phyloP scores from a whole-genome alignment of 768 basidiomycete genomes.

The Termitomyces sp. region DNA sequence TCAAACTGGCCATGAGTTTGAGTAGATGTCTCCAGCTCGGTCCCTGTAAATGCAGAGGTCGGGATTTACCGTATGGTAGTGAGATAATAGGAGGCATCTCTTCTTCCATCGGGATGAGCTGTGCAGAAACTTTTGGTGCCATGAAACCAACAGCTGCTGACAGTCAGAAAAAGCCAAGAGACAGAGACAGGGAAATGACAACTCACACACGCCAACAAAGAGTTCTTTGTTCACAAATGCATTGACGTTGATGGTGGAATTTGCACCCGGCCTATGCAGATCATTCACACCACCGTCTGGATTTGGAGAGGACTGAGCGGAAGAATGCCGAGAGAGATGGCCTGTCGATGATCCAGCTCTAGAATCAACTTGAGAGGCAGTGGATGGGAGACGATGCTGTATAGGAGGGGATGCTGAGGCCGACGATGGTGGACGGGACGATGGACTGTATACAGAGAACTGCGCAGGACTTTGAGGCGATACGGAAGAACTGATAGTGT shows the following conservation, averaged over 20 bases:
- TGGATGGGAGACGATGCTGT: neutral
- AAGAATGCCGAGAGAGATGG: conserved; percentile 5
- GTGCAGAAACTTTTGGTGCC: conserved; percentile 47
- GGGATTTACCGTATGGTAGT: conserved; percentile 62
- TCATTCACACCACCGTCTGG: neutral
- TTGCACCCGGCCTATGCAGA: neutral
- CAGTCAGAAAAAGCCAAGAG: neutral
- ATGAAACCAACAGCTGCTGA: conserved; percentile 62
- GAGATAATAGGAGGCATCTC: conserved; percentile 71
- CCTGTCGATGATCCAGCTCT: neutral
- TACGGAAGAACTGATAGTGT: neutral
- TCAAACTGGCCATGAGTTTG: conserved; percentile 69
- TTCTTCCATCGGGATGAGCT: conserved; percentile 41
- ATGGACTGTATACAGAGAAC: neutral
- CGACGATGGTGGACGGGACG: neutral
- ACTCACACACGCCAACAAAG: conserved; percentile 61
- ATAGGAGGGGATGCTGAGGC: neutral
- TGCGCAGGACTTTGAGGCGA: neutral
- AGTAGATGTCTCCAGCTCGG: conserved; percentile 71
- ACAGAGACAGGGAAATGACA: neutral
- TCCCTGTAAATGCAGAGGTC: conserved; percentile 68
- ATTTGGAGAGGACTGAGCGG: conserved; percentile 3
- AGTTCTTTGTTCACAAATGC: conserved; percentile 58
- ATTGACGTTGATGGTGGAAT: conserved; percentile 28
- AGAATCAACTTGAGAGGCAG: neutral